These are phyloP conservation scores for Acrocalymma vagum DNA, from an alignment of 2,329 filamentous ascomycete genomes.

Conservation along the genomic window DNA sequence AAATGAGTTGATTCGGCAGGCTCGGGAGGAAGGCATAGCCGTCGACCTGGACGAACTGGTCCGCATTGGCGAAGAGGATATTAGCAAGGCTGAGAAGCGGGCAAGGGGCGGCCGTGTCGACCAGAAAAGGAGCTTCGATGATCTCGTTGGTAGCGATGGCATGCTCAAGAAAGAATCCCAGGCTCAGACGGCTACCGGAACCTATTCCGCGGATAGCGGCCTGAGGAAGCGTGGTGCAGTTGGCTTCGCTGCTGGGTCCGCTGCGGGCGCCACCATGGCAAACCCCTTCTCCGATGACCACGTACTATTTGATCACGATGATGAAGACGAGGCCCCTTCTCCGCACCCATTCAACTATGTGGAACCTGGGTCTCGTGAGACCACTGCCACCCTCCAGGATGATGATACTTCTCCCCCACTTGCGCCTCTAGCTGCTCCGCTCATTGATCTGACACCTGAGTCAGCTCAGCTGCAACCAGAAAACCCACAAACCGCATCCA, in stretches of 20 bases:
- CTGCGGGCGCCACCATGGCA: conserved; percentile 38
- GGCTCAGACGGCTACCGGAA: conserved; percentile 30
- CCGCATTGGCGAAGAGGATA: conserved; percentile 39
- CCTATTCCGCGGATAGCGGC: conserved; percentile 22
- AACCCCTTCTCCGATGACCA: conserved; percentile 57
- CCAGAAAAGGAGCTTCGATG: conserved; percentile 47
- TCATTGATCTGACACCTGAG: conserved; percentile 44
- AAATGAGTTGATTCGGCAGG: conserved; percentile 44
- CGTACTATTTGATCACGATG: conserved; percentile 53
- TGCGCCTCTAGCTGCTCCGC: conserved; percentile 18
- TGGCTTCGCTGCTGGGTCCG: conserved; percentile 51
- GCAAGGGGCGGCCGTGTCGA: conserved; percentile 28
- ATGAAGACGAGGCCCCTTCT: conserved; percentile 39
- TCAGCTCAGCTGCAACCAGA: conserved; percentile 23
- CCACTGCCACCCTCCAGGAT: conserved; percentile 37
- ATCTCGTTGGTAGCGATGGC: conserved; percentile 51
- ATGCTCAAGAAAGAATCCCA: conserved; percentile 40
- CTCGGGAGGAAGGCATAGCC: conserved; percentile 50
- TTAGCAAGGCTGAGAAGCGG: conserved; percentile 28
- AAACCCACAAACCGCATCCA: conserved; percentile 25
- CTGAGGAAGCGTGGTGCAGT: conserved; percentile 39
- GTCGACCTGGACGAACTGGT: conserved; percentile 51
- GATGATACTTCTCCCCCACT: conserved; percentile 19
- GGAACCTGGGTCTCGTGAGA: conserved; percentile 35
- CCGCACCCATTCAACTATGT: conserved; percentile 35